A percentile compares a stretch with the other conserved stretches of the same genome.
These are phyloP conservation scores for Holtermanniella nyarrowii DNA, from an alignment of 768 basidiomycete genomes.

Conservation along the genomic window DNA sequence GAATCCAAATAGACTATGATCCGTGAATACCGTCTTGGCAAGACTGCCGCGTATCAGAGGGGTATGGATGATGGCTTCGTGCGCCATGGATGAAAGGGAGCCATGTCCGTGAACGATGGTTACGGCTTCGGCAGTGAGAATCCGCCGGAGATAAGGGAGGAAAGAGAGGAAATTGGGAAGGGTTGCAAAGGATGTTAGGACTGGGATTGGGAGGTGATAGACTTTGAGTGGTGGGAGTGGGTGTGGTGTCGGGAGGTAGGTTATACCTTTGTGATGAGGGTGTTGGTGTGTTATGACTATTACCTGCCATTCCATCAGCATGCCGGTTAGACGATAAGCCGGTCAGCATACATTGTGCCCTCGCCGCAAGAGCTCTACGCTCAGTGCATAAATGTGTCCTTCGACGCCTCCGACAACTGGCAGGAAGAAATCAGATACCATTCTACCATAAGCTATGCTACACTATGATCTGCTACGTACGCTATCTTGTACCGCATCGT, in stretches of 20 bases:
- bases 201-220: conserved; percentile 76
- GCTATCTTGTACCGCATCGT: background rate
- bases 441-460: conserved; percentile 53
- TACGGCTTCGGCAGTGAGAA: conserved; percentile 75
- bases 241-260: conserved; percentile 59
- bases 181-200: conserved; percentile 83
- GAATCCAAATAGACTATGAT: conserved; percentile 93
- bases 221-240: conserved; percentile 55
- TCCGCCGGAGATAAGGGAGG: conserved; percentile 80
- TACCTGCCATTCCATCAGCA: conserved; percentile 48
- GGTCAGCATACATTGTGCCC: conserved; percentile 66
- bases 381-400: conserved; percentile 88
- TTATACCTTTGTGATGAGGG: conserved; percentile 71
- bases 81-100: conserved; percentile 75
- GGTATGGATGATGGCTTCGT: conserved; percentile 84
- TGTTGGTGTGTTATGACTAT: conserved; percentile 92
- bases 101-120: conserved; percentile 86
- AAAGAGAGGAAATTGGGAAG: conserved; percentile 89
- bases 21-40: conserved; percentile 85
- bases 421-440: conserved; percentile 96
- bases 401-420: conserved; percentile 92
- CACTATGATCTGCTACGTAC: conserved; percentile 5
- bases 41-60: conserved; percentile 57
- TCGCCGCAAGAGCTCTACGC: conserved; percentile 63
- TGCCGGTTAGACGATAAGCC: background rate